phyloP scores from a whole-genome alignment of 345 rosid species.

The Geranium brycei region DNA sequence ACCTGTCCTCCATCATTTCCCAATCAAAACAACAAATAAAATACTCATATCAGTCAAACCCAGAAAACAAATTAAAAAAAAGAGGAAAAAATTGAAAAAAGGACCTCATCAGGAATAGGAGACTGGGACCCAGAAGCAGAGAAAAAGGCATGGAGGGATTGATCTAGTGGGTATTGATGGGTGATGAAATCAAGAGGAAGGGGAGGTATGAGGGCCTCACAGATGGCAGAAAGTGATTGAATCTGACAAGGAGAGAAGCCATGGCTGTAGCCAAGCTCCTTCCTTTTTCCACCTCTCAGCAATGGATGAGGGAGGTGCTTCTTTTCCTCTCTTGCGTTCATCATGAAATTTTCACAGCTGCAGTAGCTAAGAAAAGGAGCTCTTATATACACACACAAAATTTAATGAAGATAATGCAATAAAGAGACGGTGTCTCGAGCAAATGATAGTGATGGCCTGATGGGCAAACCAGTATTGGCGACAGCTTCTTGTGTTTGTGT shows the following conservation, averaged over 20 bases:
- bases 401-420: too few species aligned
- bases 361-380: too few species aligned
- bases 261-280: conserved; percentile 25
- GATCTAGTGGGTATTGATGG: conserved; percentile 17
- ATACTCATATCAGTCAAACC: background rate
- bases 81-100: background rate
- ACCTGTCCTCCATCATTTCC: conserved; percentile 25
- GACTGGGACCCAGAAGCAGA: conserved; percentile 43
- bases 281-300: conserved; percentile 29
- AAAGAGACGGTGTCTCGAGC: too few species aligned
- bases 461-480: too few species aligned
- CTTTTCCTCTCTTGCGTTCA: too few species aligned
- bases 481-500: too few species aligned
- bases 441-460: too few species aligned
- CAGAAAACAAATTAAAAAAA: background rate
- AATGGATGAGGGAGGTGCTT: conserved; percentile 26
- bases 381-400: too few species aligned
- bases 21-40: background rate
- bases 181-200: conserved; percentile 13
- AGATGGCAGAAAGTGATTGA: conserved; percentile 43
- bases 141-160: conserved; percentile 27
- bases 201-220: conserved; percentile 55
- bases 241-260: conserved; percentile 62
- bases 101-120: conserved; percentile 56
- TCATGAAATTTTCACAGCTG: too few species aligned